Conservation (phyloP, 371 early-diverging fungal species). For the Umbelopsis sp. region DNA sequence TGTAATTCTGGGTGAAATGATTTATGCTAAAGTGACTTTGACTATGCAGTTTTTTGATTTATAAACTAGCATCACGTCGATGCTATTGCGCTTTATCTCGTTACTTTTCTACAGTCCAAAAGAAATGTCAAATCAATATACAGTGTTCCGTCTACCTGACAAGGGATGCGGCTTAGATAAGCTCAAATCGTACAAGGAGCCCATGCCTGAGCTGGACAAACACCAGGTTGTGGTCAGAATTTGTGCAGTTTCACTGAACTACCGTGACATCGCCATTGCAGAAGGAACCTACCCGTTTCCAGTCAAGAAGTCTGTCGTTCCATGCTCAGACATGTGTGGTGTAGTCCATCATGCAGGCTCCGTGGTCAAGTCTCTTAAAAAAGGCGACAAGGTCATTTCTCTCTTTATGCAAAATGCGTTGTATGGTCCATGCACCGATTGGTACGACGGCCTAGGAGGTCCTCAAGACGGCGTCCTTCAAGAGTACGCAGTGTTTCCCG, state of each 20-base stretch:
- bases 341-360: constrained; percentile 25
- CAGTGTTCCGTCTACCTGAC: background rate
- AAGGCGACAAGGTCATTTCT: constrained; percentile 29
- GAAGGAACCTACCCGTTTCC: constrained; percentile 12
- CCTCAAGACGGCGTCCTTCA: constrained; percentile 18
- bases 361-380: constrained; percentile 18
- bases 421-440: constrained; percentile 19
- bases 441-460: constrained; percentile 2
- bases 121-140: background rate
- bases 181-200: background rate
- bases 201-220: constrained; percentile 1
- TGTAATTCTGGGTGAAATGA: no score
- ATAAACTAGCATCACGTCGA: background rate
- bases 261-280: constrained; percentile 27
- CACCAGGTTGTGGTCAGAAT: constrained; percentile 25
- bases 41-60: no score
- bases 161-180: background rate
- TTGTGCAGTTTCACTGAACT: constrained; percentile 29
- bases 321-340: constrained; percentile 25
- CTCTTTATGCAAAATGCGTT: constrained; percentile 20
- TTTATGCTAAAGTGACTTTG: no score
- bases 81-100: background rate
- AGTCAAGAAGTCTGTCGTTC: constrained; percentile 13
- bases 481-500: constrained; percentile 21
- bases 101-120: background rate